Base-by-base conservation (phyloP, 441 rosid genomes). In the Gossypium schwendimanii region DNA sequence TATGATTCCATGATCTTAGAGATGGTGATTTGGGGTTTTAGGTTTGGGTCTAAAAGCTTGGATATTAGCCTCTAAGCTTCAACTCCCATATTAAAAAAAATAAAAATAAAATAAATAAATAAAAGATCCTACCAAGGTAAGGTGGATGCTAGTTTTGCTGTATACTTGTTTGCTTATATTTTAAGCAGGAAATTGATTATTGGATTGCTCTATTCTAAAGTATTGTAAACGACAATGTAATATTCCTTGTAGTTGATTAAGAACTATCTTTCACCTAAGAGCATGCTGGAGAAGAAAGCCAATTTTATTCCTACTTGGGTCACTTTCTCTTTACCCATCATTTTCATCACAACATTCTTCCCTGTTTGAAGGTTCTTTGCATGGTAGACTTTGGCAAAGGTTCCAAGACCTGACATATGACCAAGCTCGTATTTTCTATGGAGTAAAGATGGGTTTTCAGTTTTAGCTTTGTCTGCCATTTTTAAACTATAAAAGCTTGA, bases 191-290 rank as follows among this genome's bases (percentile, higher is more conserved):
- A 50, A 50, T 20, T 67, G 45, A 67, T 50, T n/a, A 10, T 31
- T 70, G 53, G 66, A 14, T 71, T 17, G 45, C 60, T 64, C 47
- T n/a, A 2, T 64, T 64, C 17, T 75, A 80, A 82, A 89, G 91
- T 75, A 82, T 89, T 80, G 92, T 89, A 5, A 91, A 89, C 79
- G 92, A 86, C 76, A 84, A 88, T 69, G 81, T 89, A 58, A 86
- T 88, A 80, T 89, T 89, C 80, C 94, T 89, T 69, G 89, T 92
- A 26, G 83, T 89, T 77, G 92, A 84, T 74, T 81, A 71, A 50
- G 89, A 85, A 71, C 65, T 85, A 63, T 88, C 88, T 61, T 89
- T 86, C 79, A 75, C 76, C n/a, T 81, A 83, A 76, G 91, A 88
- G 82, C 92, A 85, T 74, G 84, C 84, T 44, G 86, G 85, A 80